Percentiles rank a stretch among this genome's conserved stretches.
These are phyloP conservation scores for Gamsiella multidivaricata DNA, from an alignment of 192 early-diverging fungal species.

Conservation along the genomic window DNA sequence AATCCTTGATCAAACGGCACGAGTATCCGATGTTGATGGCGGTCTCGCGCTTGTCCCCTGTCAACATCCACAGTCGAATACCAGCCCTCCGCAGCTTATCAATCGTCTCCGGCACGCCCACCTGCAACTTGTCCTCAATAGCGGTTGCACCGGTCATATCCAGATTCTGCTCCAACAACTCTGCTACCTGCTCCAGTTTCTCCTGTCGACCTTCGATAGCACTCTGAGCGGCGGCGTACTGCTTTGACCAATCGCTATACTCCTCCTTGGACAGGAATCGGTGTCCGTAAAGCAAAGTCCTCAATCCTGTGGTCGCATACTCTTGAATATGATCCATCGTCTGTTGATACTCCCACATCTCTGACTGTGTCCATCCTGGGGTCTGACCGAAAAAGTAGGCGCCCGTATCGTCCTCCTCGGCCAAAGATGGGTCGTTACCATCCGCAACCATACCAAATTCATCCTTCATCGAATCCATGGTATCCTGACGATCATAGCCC, in stretches of 20 bases:
- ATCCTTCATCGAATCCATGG: neutral
- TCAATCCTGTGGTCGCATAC: slow-evolving; percentile 81
- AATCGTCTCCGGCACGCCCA: slow-evolving; percentile 88
- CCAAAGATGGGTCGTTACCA: neutral
- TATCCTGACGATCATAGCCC: neutral
- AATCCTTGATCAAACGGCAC: slow-evolving; percentile 70
- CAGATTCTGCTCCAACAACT: slow-evolving; percentile 79
- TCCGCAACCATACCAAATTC: neutral
- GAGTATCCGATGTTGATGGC: slow-evolving; percentile 92
- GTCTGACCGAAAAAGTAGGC: slow-evolving; percentile 51
- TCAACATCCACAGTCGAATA: slow-evolving; percentile 91
- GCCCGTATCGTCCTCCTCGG: slow-evolving; percentile 25
- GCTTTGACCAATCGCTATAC: slow-evolving; percentile 74
- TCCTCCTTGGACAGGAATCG: slow-evolving; percentile 68
- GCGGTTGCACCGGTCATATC: slow-evolving; percentile 86
- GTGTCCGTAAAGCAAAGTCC: slow-evolving; percentile 86
- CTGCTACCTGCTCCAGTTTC: slow-evolving; percentile 68
- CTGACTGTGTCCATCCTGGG: slow-evolving; percentile 45
- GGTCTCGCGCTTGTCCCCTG: slow-evolving; percentile 92
- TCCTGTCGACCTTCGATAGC: slow-evolving; percentile 72
- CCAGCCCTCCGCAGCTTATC: slow-evolving; percentile 79
- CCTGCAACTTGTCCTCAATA: slow-evolving; percentile 91
- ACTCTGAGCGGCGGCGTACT: slow-evolving; percentile 76
- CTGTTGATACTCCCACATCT: slow-evolving; percentile 67
- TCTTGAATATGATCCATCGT: slow-evolving; percentile 74